A percentile compares a stretch with the other conserved stretches of the same genome.
phyloP scores from a whole-genome alignment of 176 grass and related monocot species.

The Bothriochloa decipiens region DNA sequence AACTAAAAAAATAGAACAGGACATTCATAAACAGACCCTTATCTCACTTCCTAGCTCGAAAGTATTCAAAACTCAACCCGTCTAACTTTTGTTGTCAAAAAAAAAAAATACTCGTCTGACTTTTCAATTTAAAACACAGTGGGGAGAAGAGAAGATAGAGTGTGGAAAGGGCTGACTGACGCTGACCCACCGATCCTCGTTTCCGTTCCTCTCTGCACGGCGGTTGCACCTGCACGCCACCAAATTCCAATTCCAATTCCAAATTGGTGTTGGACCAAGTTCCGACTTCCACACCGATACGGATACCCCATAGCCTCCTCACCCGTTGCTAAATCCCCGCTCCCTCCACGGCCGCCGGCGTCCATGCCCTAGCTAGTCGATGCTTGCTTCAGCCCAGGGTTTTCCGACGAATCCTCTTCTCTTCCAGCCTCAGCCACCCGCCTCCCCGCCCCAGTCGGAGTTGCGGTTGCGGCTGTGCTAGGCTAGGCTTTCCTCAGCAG shows the following conservation, averaged over 20 bases:
- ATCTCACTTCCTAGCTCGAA: too few species aligned
- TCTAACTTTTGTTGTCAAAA: too few species aligned
- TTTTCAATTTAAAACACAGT: too few species aligned
- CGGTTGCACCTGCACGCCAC: too few species aligned
- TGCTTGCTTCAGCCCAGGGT: constrained; percentile 2
- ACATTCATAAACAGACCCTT: too few species aligned
- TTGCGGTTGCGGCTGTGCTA: not conserved
- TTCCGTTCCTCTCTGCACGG: too few species aligned
- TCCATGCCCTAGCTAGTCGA: not conserved
- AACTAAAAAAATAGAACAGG: too few species aligned
- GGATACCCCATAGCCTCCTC: not conserved
- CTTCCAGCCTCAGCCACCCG: not conserved
- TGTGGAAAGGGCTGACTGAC: too few species aligned
- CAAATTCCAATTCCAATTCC: not conserved
- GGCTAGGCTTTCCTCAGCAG: constrained; percentile 6
- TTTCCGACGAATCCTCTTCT: not conserved
- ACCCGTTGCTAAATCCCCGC: not conserved
- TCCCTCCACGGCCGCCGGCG: not conserved
- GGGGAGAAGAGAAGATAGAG: too few species aligned
- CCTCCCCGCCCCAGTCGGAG: not conserved
- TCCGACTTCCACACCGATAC: not conserved
- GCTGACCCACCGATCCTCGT: too few species aligned
- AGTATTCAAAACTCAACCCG: too few species aligned
- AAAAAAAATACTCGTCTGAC: too few species aligned
- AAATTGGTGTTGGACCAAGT: not conserved